Conservation (phyloP, 1,284 basidiomycete genomes). For the Puccinia polysora region DNA sequence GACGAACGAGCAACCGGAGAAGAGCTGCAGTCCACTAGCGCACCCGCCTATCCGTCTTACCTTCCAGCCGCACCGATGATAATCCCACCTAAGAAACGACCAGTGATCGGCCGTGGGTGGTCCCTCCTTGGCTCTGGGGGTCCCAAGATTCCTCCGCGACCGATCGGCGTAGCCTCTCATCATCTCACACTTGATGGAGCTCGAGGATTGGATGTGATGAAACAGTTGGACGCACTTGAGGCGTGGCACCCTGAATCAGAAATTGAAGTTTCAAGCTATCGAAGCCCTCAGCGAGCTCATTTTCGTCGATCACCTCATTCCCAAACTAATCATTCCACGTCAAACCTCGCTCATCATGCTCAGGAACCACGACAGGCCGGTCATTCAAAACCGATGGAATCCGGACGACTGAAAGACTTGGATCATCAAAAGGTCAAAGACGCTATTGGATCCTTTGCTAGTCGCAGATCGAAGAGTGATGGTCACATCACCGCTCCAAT, state of each 20-base stretch:
- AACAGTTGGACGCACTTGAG: conserved; percentile 30
- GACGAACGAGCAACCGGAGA: background rate
- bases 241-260: conserved; percentile 20
- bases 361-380: background rate
- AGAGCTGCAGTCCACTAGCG: background rate
- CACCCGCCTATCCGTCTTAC: conserved; percentile 4
- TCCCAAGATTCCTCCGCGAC: conserved; percentile 22
- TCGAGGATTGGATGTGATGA: conserved; percentile 38
- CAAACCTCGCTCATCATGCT: background rate
- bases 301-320: too few species aligned
- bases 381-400: background rate
- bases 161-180: conserved; percentile 18
- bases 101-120: conserved; percentile 11
- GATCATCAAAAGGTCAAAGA: too few species aligned
- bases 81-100: background rate
- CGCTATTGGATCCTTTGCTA: too few species aligned
- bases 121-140: background rate
- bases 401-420: background rate
- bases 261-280: background rate
- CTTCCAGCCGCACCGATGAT: conserved; percentile 10
- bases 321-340: too few species aligned
- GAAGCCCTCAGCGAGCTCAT: background rate
- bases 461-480: too few species aligned
- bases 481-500: too few species aligned
- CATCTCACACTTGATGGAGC: conserved; percentile 10